Conservation (phyloP, 2,329 filamentous ascomycete species). For the Fragosphaeria purpurea region DNA sequence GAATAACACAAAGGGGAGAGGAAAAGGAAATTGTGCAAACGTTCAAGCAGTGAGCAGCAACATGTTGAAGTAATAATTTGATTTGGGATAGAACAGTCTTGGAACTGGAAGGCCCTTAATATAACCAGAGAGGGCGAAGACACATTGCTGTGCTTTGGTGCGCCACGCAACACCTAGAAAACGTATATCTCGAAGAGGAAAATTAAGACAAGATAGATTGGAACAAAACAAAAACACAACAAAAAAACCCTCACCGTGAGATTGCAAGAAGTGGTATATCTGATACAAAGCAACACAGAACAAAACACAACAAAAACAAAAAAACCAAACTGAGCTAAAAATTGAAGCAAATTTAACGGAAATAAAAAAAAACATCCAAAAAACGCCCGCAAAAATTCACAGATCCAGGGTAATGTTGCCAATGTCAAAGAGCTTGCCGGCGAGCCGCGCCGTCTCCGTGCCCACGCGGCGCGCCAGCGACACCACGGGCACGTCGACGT, state of each 20-base stretch:
- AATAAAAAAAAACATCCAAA: background rate
- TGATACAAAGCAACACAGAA: background rate
- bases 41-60: background rate
- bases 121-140: too few species aligned
- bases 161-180: too few species aligned
- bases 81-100: too few species aligned
- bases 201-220: background rate
- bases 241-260: too few species aligned
- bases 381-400: background rate
- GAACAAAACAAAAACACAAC: background rate
- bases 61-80: too few species aligned
- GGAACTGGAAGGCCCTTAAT: too few species aligned
- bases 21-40: background rate
- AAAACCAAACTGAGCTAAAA: background rate
- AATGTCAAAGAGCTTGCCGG: conserved; percentile 13
- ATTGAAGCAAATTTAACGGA: background rate
- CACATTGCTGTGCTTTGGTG: too few species aligned
- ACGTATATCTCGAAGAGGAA: too few species aligned
- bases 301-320: background rate
- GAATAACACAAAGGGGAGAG: background rate
- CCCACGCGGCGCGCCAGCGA: conserved; percentile 25
- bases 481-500: conserved; percentile 49
- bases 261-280: too few species aligned
- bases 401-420: conserved; percentile 14
- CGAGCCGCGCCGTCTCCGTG: conserved; percentile 8